These are phyloP conservation scores for Lycium barbarum DNA, from an alignment of 257 asterid species.

Conservation along the genomic window DNA sequence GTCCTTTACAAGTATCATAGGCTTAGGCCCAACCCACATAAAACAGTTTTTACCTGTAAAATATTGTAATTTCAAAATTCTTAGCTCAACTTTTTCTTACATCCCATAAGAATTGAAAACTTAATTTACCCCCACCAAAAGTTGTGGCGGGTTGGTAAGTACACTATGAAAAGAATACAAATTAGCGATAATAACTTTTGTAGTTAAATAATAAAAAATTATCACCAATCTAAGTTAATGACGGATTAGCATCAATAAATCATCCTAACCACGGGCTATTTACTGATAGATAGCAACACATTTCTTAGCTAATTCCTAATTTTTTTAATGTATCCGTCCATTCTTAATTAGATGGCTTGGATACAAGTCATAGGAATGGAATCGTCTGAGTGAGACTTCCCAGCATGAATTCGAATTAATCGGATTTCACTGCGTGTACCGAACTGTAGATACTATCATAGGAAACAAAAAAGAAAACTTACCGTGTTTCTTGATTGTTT, in stretches of 20 bases:
- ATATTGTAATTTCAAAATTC: neutral
- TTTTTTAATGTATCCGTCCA: neutral
- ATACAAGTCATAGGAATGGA: neutral
- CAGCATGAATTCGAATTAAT: neutral
- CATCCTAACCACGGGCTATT: neutral
- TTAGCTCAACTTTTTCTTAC: neutral
- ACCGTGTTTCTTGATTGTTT: constrained; percentile 26
- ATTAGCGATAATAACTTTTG: no score
- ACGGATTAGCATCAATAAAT: neutral
- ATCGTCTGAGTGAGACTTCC: neutral
- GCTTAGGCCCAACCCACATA: constrained; percentile 18
- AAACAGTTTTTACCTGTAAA: constrained; percentile 53
- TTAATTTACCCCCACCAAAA: no score
- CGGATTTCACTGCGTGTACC: no score
- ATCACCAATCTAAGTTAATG: no score
- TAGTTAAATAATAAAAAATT: no score
- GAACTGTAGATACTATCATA: no score
- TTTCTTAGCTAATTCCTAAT: neutral
- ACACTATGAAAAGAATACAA: no score
- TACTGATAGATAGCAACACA: neutral
- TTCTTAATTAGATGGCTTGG: neutral
- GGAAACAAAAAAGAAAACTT: no score
- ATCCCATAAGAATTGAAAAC: no score
- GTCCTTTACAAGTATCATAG: neutral
- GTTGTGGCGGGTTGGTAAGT: no score